Percentiles rank a stretch among this genome's conserved stretches.
Evolutionary conservation across 1,139 yeast species (phyloP).

Genomic region (Taphrina confusa): DNA sequence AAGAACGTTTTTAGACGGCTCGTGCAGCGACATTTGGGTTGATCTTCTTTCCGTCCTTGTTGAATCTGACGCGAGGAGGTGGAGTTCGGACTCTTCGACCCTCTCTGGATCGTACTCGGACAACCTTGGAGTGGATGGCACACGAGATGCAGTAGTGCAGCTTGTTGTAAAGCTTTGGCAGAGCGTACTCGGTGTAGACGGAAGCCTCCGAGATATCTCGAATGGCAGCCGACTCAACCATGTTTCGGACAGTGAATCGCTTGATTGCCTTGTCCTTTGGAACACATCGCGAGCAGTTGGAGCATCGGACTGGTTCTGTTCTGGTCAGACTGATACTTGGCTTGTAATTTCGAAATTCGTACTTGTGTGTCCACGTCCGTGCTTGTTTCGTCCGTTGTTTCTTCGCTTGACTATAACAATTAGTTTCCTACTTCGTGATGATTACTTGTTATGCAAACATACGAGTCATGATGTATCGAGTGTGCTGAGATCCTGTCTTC

Average conservation of each 20-base stretch:
- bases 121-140: constrained; percentile 99
- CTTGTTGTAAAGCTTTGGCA: constrained; percentile 99
- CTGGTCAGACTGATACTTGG: background rate
- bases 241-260: constrained; percentile 98
- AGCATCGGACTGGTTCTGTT: constrained; percentile 98
- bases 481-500: background rate
- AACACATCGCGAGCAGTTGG: constrained; percentile 99
- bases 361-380: constrained; percentile 95
- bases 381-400: constrained; percentile 99
- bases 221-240: constrained; percentile 91
- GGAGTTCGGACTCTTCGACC: constrained; percentile 99
- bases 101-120: constrained; percentile 98
- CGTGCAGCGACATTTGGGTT: constrained; percentile 94
- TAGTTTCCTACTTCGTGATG: background rate
- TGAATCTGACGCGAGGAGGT: constrained; percentile 98
- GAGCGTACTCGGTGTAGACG: constrained; percentile 97
- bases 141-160: constrained; percentile 99
- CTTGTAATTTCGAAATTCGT: background rate
- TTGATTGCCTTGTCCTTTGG: constrained; percentile 99
- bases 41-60: constrained; percentile 85
- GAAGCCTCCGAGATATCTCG: constrained; percentile 99
- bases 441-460: background rate
- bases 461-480: constrained; percentile 19
- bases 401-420: constrained; percentile 83
- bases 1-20: constrained; percentile 15